These are phyloP conservation scores for Claviceps sp. DNA, from an alignment of 2,329 filamentous ascomycete species.

Conservation along the genomic window DNA sequence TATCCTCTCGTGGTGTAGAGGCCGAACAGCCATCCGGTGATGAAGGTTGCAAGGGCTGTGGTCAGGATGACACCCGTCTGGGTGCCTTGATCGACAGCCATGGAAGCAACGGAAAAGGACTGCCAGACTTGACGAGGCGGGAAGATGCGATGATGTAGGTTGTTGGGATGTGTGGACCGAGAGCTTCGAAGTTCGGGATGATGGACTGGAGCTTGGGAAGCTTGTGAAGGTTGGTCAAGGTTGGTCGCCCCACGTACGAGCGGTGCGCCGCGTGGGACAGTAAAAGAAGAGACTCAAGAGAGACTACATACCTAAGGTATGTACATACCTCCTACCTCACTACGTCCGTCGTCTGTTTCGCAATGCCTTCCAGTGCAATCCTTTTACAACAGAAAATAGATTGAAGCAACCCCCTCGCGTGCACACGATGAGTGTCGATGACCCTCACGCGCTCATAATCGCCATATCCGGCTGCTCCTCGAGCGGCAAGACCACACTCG, in stretches of 20 bases:
- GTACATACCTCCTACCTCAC: no score
- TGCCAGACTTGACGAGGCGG: no score
- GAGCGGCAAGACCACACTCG: conserved; percentile 89
- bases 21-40: conserved; percentile 71
- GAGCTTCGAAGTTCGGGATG: not conserved
- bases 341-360: no score
- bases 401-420: no score
- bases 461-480: conserved; percentile 84
- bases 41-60: conserved; percentile 58
- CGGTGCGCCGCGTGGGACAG: no score
- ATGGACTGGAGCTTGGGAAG: not conserved
- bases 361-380: no score
- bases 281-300: no score
- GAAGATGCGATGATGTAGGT: not conserved
- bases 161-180: not conserved
- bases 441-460: conserved; percentile 46
- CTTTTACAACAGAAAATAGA: no score
- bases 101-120: not conserved
- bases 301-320: no score
- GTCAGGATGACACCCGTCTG: conserved; percentile 51
- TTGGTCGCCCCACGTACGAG: no score
- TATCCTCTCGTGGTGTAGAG: conserved; percentile 55
- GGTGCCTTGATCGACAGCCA: conserved; percentile 12
- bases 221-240: no score
- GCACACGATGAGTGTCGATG: conserved; percentile 17